These are phyloP conservation scores for Fagus sylvatica DNA, from an alignment of 306 rosid genomes.

Conservation along the genomic window DNA sequence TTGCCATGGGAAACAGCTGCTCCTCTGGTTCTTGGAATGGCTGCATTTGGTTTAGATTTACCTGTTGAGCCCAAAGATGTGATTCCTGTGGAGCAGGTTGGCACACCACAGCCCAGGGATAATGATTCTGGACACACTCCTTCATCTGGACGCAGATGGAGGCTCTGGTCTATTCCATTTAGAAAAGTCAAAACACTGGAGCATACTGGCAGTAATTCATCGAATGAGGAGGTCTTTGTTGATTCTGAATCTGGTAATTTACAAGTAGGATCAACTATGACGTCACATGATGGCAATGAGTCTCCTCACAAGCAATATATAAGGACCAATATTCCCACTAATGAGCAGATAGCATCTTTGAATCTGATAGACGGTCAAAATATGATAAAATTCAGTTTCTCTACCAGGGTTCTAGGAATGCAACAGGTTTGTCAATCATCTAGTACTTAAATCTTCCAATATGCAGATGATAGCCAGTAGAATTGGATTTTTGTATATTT, in stretches of 20 bases:
- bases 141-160: constrained; percentile 77
- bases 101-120: constrained; percentile 43
- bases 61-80: constrained; percentile 64
- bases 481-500: constrained; percentile 18
- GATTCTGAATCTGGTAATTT: constrained; percentile 73
- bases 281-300: constrained; percentile 30
- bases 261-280: constrained; percentile 43
- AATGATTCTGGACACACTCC: constrained; percentile 42
- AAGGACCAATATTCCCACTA: constrained; percentile 94
- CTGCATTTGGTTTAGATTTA: constrained; percentile 70
- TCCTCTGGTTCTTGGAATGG: constrained; percentile 74
- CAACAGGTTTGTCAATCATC: constrained; percentile 72
- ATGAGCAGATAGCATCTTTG: constrained; percentile 93
- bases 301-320: constrained; percentile 66
- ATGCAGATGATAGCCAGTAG: constrained; percentile 5
- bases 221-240: constrained; percentile 83
- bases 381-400: constrained; percentile 83
- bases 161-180: constrained; percentile 91
- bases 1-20: constrained; percentile 89
- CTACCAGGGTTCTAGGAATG: constrained; percentile 85
- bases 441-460: constrained; percentile 6
- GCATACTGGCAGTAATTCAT: constrained; percentile 53
- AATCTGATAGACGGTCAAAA: constrained; percentile 95
- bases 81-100: constrained; percentile 71
- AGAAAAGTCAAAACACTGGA: constrained; percentile 87